Evolutionary conservation across 2,329 filamentous ascomycete species (phyloP).

Genomic region (Lachnellula occidentalis): DNA sequence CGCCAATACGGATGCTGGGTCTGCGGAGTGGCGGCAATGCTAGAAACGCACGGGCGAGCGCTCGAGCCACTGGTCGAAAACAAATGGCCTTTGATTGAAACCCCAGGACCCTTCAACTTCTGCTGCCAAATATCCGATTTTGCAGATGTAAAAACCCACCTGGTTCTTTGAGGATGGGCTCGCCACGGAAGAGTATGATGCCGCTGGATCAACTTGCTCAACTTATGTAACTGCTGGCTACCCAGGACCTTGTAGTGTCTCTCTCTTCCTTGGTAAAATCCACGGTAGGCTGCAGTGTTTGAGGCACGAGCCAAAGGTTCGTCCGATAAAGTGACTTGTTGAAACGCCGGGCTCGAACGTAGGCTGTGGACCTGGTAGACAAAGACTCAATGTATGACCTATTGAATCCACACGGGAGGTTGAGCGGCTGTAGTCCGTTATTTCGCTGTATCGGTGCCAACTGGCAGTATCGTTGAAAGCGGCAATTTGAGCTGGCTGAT

Average conservation of each 20-base stretch:
- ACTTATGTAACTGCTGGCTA: constrained; percentile 3
- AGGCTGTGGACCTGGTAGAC: neutral
- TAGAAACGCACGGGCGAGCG: constrained; percentile 24
- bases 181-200: neutral
- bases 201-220: neutral
- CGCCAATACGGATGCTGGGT: constrained; percentile 27
- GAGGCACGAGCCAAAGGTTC: constrained; percentile 30
- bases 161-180: too few relatives aligned
- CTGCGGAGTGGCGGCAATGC: constrained; percentile 20
- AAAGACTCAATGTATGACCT: neutral
- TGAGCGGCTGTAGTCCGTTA: neutral
- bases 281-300: constrained; percentile 25
- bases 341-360: constrained; percentile 1
- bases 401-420: neutral
- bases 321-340: constrained; percentile 23
- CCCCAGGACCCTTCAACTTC: constrained; percentile 8
- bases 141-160: too few relatives aligned
- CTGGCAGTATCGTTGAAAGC: too few relatives aligned
- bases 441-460: too few relatives aligned
- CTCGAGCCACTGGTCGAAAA: constrained; percentile 21
- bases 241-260: constrained; percentile 3
- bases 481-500: too few relatives aligned
- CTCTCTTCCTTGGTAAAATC: constrained; percentile 7
- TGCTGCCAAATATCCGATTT: constrained; percentile 1
- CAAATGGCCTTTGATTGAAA: constrained; percentile 15